These are phyloP conservation scores for Arabis alpina DNA, from an alignment of 345 rosid genomes.

Conservation along the genomic window DNA sequence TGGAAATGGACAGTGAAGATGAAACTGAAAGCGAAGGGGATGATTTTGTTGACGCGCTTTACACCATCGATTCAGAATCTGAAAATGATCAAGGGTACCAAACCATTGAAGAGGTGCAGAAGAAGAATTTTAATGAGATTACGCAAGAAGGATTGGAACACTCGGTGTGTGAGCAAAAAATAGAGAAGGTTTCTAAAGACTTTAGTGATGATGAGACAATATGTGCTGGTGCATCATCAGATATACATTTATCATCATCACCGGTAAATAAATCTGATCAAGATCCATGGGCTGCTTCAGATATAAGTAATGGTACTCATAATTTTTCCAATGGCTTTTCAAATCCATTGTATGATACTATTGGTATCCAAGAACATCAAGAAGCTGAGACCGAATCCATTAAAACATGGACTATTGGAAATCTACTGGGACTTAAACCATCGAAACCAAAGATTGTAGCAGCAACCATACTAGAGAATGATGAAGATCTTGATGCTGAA, in stretches of 20 bases:
- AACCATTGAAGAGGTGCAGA: slow-evolving; percentile 22
- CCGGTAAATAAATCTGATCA: slow-evolving; percentile 35
- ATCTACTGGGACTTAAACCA: slow-evolving; percentile 77
- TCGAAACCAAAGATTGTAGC: slow-evolving; percentile 68
- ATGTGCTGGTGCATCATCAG: slow-evolving; percentile 29
- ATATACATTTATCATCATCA: slow-evolving; percentile 30
- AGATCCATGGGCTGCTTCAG: slow-evolving; percentile 45
- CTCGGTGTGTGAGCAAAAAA: slow-evolving; percentile 14
- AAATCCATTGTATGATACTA: slow-evolving; percentile 38
- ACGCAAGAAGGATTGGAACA: slow-evolving; percentile 22
- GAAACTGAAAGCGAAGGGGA: slow-evolving; percentile 87
- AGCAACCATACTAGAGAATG: slow-evolving; percentile 37
- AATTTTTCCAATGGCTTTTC: slow-evolving; percentile 39
- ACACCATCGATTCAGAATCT: slow-evolving; percentile 88
- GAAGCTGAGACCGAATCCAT: slow-evolving; percentile 49
- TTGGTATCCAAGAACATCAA: slow-evolving; percentile 34
- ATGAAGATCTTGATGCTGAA: slow-evolving; percentile 21
- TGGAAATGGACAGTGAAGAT: slow-evolving; percentile 36
- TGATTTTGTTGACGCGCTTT: slow-evolving; percentile 81
- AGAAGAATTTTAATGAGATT: slow-evolving; percentile 19
- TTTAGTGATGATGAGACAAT: slow-evolving; percentile 15
- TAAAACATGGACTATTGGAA: slow-evolving; percentile 83
- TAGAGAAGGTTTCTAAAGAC: slow-evolving; percentile 9
- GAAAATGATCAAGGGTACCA: slow-evolving; percentile 41
- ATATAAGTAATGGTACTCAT: slow-evolving; percentile 33